Evolutionary conservation across 306 rosid genomes (phyloP).

Genomic region (Rubus parviflorus): DNA sequence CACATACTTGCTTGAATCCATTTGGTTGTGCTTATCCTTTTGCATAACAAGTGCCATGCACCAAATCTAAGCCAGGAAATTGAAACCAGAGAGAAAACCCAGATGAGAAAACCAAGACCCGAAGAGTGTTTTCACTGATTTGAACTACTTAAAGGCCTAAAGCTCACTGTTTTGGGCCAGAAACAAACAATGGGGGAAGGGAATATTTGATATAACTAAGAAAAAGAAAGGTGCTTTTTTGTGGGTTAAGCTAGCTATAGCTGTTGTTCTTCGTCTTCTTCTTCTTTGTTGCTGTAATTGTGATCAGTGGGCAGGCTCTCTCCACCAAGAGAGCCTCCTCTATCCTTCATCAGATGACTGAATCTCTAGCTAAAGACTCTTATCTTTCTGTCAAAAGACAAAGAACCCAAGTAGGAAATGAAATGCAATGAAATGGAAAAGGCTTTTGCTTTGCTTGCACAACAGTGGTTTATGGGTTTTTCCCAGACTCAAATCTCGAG

Average conservation of each 20-base stretch:
- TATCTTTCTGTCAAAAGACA: background rate
- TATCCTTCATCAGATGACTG: conserved; percentile 68
- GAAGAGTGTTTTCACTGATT: background rate
- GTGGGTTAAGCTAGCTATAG: background rate
- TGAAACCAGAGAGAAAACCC: background rate
- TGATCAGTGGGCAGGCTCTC: conserved; percentile 75
- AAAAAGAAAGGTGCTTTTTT: conserved; percentile 26
- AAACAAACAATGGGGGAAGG: background rate
- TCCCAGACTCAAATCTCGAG: conserved; percentile 20
- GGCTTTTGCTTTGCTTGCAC: background rate
- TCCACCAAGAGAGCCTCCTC: conserved; percentile 94
- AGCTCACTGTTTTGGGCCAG: conserved; percentile 4
- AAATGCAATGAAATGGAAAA: background rate
- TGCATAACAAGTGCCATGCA: conserved; percentile 75
- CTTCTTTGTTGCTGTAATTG: conserved; percentile 34
- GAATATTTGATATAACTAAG: conserved; percentile 2
- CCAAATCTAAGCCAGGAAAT: background rate
- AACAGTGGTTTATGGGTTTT: background rate
- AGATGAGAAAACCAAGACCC: conserved; percentile 10
- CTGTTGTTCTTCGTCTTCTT: conserved; percentile 42
- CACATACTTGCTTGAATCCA: conserved; percentile 90
- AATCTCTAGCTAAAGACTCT: background rate
- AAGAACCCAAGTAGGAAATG: background rate
- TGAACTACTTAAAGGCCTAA: background rate
- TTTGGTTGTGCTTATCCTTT: conserved; percentile 49